Conservation (phyloP, 2,329 filamentous ascomycete genomes). For the Verticillium zaregamsianum region DNA sequence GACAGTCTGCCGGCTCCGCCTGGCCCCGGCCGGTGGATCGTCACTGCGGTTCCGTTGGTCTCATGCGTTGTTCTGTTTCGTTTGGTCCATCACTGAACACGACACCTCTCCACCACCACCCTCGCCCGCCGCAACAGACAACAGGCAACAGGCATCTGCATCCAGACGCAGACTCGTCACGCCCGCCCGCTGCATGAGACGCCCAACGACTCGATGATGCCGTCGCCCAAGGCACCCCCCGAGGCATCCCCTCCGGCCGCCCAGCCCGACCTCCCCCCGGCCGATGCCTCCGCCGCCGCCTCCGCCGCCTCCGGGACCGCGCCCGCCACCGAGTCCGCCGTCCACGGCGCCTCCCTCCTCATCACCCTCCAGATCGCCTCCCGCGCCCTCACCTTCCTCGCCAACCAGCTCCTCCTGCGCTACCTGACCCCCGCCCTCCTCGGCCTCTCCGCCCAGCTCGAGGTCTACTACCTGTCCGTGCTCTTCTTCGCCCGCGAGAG, state of each 20-base stretch:
- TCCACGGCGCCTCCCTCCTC: conserved; percentile 76
- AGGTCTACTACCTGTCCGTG: conserved; percentile 89
- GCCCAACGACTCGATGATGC: neutral
- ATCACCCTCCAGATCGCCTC: conserved; percentile 85
- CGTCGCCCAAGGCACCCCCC: neutral
- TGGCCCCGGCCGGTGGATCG: neutral
- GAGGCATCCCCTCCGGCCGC: neutral
- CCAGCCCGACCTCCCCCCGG: neutral
- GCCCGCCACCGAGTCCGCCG: conserved; percentile 17
- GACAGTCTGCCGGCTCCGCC: too few species aligned
- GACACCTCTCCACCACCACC: neutral
- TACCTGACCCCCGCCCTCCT: conserved; percentile 82
- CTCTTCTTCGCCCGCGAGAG: conserved; percentile 93
- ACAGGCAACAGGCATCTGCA: neutral
- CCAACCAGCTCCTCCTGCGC: conserved; percentile 87
- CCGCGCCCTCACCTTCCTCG: conserved; percentile 82
- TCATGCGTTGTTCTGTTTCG: neutral
- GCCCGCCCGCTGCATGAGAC: neutral
- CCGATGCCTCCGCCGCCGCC: conserved; percentile 11
- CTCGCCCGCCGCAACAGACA: neutral
- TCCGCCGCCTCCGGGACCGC: neutral
- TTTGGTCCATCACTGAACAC: neutral
- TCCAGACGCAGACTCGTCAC: neutral
- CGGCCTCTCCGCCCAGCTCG: conserved; percentile 82
- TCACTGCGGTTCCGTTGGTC: neutral